Conservation (phyloP, 768 basidiomycete species). For the Boletus rubropictus region DNA sequence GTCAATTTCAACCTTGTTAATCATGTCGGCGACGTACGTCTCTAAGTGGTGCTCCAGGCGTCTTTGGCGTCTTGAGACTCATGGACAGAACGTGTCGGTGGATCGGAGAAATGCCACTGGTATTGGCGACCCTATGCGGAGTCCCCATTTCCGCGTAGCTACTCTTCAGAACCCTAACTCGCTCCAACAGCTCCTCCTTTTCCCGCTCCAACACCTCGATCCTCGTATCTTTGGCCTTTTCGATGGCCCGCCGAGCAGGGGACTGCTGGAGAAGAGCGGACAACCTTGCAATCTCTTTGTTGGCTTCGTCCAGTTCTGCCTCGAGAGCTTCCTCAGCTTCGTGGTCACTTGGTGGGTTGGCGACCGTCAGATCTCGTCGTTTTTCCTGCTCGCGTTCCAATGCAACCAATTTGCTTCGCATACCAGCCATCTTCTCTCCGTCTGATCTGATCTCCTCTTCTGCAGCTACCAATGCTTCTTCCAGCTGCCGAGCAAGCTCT, state of each 20-base stretch:
- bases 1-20: background rate
- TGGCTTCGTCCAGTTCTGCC: slow-evolving; percentile 68
- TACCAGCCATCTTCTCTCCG: slow-evolving; percentile 45
- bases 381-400: slow-evolving; percentile 55
- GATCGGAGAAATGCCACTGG: slow-evolving; percentile 67
- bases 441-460: slow-evolving; percentile 67
- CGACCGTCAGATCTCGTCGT: slow-evolving; percentile 22
- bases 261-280: slow-evolving; percentile 64
- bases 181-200: slow-evolving; percentile 68
- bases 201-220: slow-evolving; percentile 73
- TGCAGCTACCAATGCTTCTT: slow-evolving; percentile 69
- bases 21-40: slow-evolving; percentile 47
- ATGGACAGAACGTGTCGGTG: slow-evolving; percentile 66
- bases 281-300: slow-evolving; percentile 68
- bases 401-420: slow-evolving; percentile 46
- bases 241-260: slow-evolving; percentile 71
- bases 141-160: slow-evolving; percentile 50
- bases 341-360: slow-evolving; percentile 32
- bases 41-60: slow-evolving; percentile 71
- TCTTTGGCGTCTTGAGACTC: slow-evolving; percentile 64
- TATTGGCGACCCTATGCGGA: slow-evolving; percentile 50
- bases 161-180: slow-evolving; percentile 54
- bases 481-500: slow-evolving; percentile 61
- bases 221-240: slow-evolving; percentile 67
- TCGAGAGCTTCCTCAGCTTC: slow-evolving; percentile 63